Evolutionary conservation across 805 yeast genomes (phyloP), one percentile per base, ranked within the genome.

Genomic region (Isabelozyma heimii): DNA sequence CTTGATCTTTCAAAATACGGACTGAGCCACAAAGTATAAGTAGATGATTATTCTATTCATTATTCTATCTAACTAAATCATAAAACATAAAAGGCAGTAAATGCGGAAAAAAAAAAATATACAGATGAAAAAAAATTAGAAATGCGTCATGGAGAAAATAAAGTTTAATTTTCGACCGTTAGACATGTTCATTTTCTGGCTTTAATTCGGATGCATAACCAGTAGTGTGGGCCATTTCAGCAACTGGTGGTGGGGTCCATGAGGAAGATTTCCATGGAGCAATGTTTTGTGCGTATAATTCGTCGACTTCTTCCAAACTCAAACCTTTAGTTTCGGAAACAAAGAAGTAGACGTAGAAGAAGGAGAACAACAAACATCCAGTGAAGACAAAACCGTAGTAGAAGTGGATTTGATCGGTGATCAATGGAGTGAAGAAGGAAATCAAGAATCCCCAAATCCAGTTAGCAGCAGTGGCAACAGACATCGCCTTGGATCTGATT

Each of bases 301-400:
- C 83, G 64, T 88, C 91, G 54, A 88, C 89, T 69, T 88, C 90
- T 71, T 89, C 96, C 65, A 89, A 79, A 40, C 88, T 78, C 58
- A 88, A 77, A 51, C 95, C 95, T 71, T 82, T 83, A 48, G 96
- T 89, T 70, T 87, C 92, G 58, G 83, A 82, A 51, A 89, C 83
- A 56, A 79, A 76, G 76, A 88, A 82, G 76, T 78, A 82, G 44
- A 87, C 87, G 67, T 85, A 89, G 67, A 85, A 73, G 63, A 84
- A 70, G 48, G 84, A 76, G 54, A 82, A 80, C 39, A 82, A 67
- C 69, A 82, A 68, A 65, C 87, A 82, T 13, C 87, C 87, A 61
- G 80, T 67, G 69, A 83, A 78, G 56, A 84, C 81, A 57, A 78
- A 84, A 1, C 95, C 94, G 53, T 80, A 78, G 56, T 76, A 74